Evolutionary conservation across 805 yeast species (phyloP).

Genomic region (Lachancea dasiensis): DNA sequence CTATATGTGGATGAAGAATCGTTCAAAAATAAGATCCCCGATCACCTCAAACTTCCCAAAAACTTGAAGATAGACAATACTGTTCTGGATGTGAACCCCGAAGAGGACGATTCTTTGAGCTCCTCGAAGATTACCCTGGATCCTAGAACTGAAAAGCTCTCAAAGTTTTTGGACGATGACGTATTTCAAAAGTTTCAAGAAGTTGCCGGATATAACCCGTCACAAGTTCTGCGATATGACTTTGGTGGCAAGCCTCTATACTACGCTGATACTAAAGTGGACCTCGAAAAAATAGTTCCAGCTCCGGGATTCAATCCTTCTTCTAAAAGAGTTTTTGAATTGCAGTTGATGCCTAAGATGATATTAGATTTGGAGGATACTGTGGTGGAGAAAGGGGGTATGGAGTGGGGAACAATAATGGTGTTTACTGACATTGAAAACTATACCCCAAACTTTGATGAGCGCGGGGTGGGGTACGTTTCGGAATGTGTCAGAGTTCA

Average conservation of each 20-base stretch:
- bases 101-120: constrained; percentile 26
- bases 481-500: constrained; percentile 82
- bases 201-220: constrained; percentile 72
- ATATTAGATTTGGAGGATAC: constrained; percentile 71
- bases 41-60: constrained; percentile 44
- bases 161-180: constrained; percentile 62
- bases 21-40: constrained; percentile 47
- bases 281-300: constrained; percentile 41
- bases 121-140: constrained; percentile 28
- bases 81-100: constrained; percentile 41
- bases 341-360: constrained; percentile 92
- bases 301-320: constrained; percentile 56
- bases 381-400: constrained; percentile 55
- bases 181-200: constrained; percentile 75
- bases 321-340: constrained; percentile 60
- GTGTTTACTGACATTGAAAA: constrained; percentile 74
- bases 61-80: constrained; percentile 45
- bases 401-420: constrained; percentile 96
- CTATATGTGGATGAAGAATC: constrained; percentile 69
- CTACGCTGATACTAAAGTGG: constrained; percentile 47
- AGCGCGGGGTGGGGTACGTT: constrained; percentile 66
- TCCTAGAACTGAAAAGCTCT: constrained; percentile 43
- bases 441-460: constrained; percentile 50
- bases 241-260: constrained; percentile 71
- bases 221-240: constrained; percentile 82